Conservation (phyloP, 2,329 filamentous ascomycete species). For the Phialemonium atrogriseum region DNA sequence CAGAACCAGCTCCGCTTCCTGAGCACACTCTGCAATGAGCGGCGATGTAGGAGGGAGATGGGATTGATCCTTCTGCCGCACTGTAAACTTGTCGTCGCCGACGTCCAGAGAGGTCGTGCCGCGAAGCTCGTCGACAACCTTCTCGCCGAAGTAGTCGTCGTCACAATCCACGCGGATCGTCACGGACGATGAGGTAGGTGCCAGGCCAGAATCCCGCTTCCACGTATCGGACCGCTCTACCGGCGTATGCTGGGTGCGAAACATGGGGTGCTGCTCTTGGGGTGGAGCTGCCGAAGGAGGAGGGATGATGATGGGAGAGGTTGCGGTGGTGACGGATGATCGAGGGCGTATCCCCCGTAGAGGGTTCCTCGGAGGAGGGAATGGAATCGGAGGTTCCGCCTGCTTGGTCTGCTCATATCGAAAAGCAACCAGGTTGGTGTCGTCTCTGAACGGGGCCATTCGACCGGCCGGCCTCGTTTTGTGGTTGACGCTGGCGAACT, state of each 20-base stretch:
- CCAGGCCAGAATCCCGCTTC: slow-evolving; percentile 49
- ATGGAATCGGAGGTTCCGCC: slow-evolving; percentile 48
- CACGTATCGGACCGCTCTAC: slow-evolving; percentile 22
- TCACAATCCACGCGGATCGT: slow-evolving; percentile 28
- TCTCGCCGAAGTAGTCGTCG: slow-evolving; percentile 13
- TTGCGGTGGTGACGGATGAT: slow-evolving; percentile 13
- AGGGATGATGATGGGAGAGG: slow-evolving; percentile 21
- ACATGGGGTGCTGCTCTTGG: slow-evolving; percentile 44
- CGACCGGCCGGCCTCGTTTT: slow-evolving; percentile 27
- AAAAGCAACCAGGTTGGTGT: slow-evolving; percentile 42
- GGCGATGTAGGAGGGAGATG: slow-evolving; percentile 1
- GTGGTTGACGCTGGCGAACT: slow-evolving; percentile 33
- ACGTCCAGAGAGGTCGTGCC: too few species aligned
- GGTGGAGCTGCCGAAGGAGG: slow-evolving; percentile 32
- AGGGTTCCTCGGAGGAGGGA: slow-evolving; percentile 34
- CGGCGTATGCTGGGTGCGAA: slow-evolving; percentile 27
- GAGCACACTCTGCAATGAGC: slow-evolving; percentile 5
- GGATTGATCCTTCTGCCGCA: slow-evolving; percentile 3
- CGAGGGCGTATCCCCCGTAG: slow-evolving; percentile 21
- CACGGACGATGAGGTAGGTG: slow-evolving; percentile 33
- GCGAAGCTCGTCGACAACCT: slow-evolving; percentile 7
- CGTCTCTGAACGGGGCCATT: slow-evolving; percentile 35
- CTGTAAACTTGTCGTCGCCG: too few species aligned
- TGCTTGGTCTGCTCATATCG: slow-evolving; percentile 54
- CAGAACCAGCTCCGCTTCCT: slow-evolving; percentile 6